Conservation (phyloP, 345 rosid genomes). For the Jatropha curcas region DNA sequence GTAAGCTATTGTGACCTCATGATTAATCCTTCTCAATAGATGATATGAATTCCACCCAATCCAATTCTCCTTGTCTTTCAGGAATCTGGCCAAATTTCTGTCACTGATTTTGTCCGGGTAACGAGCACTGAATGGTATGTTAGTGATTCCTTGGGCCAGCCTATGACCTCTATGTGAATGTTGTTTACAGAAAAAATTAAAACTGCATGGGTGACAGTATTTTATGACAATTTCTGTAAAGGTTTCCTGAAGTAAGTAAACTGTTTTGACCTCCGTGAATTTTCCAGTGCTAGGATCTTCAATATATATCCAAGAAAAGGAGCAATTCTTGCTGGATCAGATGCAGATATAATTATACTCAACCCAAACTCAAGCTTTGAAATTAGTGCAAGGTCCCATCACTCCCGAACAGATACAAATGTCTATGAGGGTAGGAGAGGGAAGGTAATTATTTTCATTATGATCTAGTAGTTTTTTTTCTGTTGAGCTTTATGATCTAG, state of each 20-base stretch:
- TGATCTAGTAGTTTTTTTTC: background rate
- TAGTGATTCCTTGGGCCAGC: background rate
- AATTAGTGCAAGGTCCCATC: constrained; percentile 74
- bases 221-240: background rate
- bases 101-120: constrained; percentile 63
- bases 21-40: background rate
- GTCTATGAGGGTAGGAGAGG: constrained; percentile 79
- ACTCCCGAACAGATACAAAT: constrained; percentile 85
- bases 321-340: constrained; percentile 89
- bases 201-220: background rate
- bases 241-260: background rate
- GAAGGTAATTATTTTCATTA: constrained; percentile 47
- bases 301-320: constrained; percentile 92
- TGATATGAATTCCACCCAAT: background rate
- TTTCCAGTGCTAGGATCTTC: constrained; percentile 84
- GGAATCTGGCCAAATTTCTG: constrained; percentile 79
- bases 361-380: constrained; percentile 82
- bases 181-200: background rate
- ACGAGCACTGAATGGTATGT: constrained; percentile 84
- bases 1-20: constrained; percentile 43
- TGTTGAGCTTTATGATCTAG: background rate
- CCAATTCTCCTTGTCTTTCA: constrained; percentile 27
- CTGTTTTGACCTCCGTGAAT: background rate
- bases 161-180: background rate
- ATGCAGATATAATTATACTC: constrained; percentile 90